Conservation (phyloP, 169 alveolate genomes). For the Cryptosporidium andersoni region DNA sequence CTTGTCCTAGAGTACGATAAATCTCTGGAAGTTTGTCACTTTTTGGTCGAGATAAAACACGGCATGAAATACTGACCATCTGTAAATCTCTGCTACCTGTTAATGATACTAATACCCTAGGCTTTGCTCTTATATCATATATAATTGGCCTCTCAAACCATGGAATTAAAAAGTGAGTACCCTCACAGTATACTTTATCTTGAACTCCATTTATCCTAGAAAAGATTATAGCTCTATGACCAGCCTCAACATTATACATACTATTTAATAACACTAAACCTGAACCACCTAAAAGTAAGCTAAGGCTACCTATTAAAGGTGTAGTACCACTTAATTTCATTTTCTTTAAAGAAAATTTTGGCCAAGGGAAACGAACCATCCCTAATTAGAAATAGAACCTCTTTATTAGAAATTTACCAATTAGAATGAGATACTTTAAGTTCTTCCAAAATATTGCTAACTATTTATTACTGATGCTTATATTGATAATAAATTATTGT, state of each 20-base stretch:
- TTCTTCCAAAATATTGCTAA: not conserved
- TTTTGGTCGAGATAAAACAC: conserved; percentile 93
- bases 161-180: conserved; percentile 95
- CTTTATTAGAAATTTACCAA: not conserved
- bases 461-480: not conserved
- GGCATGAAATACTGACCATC: conserved; percentile 92
- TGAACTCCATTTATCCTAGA: conserved; percentile 82
- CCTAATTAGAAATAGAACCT: not conserved
- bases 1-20: conserved; percentile 82
- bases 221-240: conserved; percentile 92
- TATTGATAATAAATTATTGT: too few relatives aligned
- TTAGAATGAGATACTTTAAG: not conserved
- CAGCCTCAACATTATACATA: conserved; percentile 90
- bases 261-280: conserved; percentile 61
- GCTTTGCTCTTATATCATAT: conserved; percentile 93
- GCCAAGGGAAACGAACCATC: not conserved
- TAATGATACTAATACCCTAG: conserved; percentile 88
- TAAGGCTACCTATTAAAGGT: not conserved
- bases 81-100: conserved; percentile 95
- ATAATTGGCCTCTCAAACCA: conserved; percentile 94
- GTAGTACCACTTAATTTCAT: not conserved
- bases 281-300: conserved; percentile 5
- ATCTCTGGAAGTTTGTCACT: conserved; percentile 84
- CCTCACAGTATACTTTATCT: conserved; percentile 88
- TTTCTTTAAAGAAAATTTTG: too few relatives aligned